Percentiles rank a stretch among this genome's conserved stretches.
Evolutionary conservation across 352 stramenopile genomes (phyloP).

Genomic region (Pythium monospermum): DNA sequence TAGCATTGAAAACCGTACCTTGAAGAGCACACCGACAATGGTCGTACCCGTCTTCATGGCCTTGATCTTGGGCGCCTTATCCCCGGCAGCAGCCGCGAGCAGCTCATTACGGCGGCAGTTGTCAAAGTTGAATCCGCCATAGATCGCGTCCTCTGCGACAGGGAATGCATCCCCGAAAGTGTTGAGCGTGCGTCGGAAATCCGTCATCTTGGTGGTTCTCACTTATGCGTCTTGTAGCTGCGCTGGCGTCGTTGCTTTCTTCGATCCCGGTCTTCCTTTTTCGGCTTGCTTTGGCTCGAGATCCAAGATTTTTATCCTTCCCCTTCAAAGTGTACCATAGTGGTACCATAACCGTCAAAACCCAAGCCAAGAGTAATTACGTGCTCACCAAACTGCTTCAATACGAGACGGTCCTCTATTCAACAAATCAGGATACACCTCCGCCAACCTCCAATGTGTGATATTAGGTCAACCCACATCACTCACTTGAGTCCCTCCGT

Average conservation of each 20-base stretch:
- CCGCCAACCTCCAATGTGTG: not conserved
- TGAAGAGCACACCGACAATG: constrained; percentile 96
- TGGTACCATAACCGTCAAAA: constrained; percentile 15
- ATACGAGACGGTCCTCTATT: constrained; percentile 9
- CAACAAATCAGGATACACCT: not conserved
- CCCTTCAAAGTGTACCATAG: constrained; percentile 24
- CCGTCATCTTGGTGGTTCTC: constrained; percentile 40
- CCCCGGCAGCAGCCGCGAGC: constrained; percentile 48
- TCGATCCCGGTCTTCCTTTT: not conserved
- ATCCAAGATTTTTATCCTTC: constrained; percentile 25
- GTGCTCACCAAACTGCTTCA: constrained; percentile 5
- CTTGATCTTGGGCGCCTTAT: constrained; percentile 59
- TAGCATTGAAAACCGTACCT: too few species aligned
- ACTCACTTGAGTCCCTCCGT: not conserved
- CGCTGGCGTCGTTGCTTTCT: not conserved
- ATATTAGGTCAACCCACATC: constrained; percentile 1
- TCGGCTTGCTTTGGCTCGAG: constrained; percentile 10
- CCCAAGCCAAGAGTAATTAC: not conserved
- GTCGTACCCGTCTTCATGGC: constrained; percentile 95
- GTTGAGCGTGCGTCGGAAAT: constrained; percentile 80
- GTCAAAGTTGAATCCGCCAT: constrained; percentile 91
- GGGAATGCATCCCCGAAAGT: constrained; percentile 73
- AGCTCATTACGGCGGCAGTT: constrained; percentile 91
- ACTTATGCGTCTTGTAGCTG: not conserved
- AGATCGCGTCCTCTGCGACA: constrained; percentile 35